Conservation (phyloP, 306 rosid genomes). For the Lotus japonicus region DNA sequence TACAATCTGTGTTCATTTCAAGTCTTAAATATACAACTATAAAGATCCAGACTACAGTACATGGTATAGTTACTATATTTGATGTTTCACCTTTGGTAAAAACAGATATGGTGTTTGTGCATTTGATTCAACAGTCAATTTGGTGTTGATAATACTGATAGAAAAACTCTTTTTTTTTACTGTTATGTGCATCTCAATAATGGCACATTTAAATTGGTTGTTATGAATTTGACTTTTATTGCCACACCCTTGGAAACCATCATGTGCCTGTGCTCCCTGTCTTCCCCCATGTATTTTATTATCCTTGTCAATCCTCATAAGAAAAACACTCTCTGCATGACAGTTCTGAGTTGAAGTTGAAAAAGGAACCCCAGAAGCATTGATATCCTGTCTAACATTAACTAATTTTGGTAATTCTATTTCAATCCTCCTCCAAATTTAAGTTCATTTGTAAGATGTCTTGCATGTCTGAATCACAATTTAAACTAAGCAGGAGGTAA, state of each 20-base stretch:
- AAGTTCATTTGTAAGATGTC: neutral
- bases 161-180: neutral
- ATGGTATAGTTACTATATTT: constrained; percentile 20
- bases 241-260: constrained; percentile 17
- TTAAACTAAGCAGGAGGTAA: too few species aligned
- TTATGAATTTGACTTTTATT: constrained; percentile 24
- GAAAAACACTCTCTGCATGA: neutral
- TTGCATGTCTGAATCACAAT: too few species aligned
- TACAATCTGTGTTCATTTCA: constrained; percentile 16
- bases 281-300: constrained; percentile 1
- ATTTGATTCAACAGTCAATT: constrained; percentile 14
- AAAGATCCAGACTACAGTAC: neutral
- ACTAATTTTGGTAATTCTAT: neutral
- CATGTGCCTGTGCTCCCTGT: constrained; percentile 23
- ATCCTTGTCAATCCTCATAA: constrained; percentile 17
- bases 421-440: neutral
- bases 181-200: constrained; percentile 11
- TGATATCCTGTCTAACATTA: neutral
- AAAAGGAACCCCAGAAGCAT: constrained; percentile 1
- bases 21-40: constrained; percentile 7
- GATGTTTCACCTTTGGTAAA: constrained; percentile 24
- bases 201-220: constrained; percentile 17
- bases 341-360: neutral
- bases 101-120: constrained; percentile 15
- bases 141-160: constrained; percentile 2